Percentiles rank a stretch among this genome's conserved stretches.
Conservation (phyloP, 2,329 filamentous ascomycete genomes). For the Diaporthe ampelina region DNA sequence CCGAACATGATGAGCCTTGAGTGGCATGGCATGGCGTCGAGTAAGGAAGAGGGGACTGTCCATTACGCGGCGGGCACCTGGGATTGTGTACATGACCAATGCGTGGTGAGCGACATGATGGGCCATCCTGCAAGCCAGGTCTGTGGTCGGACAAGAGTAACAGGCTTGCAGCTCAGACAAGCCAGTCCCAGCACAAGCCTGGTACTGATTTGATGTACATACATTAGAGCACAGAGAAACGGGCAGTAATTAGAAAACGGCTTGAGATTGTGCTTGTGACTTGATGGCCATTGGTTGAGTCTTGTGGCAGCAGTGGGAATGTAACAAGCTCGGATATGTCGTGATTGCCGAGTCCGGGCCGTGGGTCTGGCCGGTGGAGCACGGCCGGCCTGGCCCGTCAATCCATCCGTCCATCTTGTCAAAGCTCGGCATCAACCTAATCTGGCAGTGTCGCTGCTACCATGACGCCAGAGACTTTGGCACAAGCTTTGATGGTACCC, state of each 20-base stretch:
- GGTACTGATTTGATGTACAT: not conserved
- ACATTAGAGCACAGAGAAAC: too few relatives aligned
- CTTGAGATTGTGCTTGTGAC: too few relatives aligned
- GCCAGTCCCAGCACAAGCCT: not conserved
- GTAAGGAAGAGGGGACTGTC: not conserved
- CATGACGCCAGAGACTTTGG: constrained; percentile 7
- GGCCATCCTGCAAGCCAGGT: not conserved
- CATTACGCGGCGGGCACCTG: not conserved
- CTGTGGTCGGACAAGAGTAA: not conserved
- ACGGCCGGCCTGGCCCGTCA: not conserved
- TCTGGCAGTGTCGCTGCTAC: not conserved
- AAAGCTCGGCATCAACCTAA: not conserved
- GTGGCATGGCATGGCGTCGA: not conserved
- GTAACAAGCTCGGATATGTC: not conserved
- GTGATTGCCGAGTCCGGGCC: constrained; percentile 28
- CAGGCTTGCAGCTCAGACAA: not conserved
- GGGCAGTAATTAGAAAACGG: too few relatives aligned
- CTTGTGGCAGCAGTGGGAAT: not conserved
- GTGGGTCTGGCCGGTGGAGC: not conserved
- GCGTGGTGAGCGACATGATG: not conserved
- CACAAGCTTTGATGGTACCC: constrained; percentile 17
- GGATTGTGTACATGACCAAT: not conserved
- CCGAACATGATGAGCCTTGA: not conserved
- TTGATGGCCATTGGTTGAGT: not conserved
- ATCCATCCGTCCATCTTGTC: not conserved